Evolutionary conservation across 2,329 filamentous ascomycete genomes (phyloP).

Genomic region (Trichoderma breve): DNA sequence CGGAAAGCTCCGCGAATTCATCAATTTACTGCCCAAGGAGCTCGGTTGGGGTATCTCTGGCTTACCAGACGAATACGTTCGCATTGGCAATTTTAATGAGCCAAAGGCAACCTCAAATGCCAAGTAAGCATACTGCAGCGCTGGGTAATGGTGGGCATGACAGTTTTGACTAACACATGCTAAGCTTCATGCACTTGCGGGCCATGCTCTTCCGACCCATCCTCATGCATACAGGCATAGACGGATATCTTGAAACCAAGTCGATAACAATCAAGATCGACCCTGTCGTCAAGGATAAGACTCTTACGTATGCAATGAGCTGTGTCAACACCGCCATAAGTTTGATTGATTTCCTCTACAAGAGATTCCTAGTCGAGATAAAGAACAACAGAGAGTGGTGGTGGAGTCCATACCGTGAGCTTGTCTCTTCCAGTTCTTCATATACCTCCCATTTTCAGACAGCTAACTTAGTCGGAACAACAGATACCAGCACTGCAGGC

Average conservation of each 20-base stretch:
- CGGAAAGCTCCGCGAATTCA: not conserved
- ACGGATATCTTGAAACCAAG: not conserved
- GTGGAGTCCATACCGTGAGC: slow-evolving; percentile 10
- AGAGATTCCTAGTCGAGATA: slow-evolving; percentile 20
- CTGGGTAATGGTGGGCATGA: not conserved
- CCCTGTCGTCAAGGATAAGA: slow-evolving; percentile 3
- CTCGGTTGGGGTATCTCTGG: not conserved
- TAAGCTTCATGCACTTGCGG: slow-evolving; percentile 20
- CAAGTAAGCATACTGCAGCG: not conserved
- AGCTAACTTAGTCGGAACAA: not conserved
- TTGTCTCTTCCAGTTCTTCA: not conserved
- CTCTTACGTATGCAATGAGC: slow-evolving; percentile 29
- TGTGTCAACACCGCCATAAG: slow-evolving; percentile 32
- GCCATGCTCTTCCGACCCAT: slow-evolving; percentile 24
- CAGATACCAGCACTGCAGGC: slow-evolving; percentile 24
- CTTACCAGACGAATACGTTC: not conserved
- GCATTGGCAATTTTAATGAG: not conserved
- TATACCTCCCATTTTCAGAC: not conserved
- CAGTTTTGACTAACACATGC: not conserved
- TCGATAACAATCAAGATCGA: slow-evolving; percentile 9
- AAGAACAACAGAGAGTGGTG: slow-evolving; percentile 38
- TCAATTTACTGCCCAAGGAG: not conserved
- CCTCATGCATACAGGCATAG: slow-evolving; percentile 28
- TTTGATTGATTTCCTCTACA: slow-evolving; percentile 31
- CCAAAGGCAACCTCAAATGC: not conserved